Base-by-base conservation (phyloP, 306 rosid species). In the Pachyrhizus erosus region DNA sequence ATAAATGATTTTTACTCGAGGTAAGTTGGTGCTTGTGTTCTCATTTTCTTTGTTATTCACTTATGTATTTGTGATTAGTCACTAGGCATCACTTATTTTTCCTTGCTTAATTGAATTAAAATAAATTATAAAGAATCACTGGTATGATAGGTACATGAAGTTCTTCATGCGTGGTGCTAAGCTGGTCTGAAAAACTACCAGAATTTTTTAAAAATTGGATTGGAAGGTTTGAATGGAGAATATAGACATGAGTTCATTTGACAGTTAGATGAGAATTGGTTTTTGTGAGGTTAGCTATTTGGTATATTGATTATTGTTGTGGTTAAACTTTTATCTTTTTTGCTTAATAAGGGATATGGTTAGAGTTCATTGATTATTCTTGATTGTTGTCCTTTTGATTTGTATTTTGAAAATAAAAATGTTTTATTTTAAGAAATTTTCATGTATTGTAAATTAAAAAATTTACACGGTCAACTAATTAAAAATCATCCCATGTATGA, bases 1-100 rank as follows among this genome's bases (percentile, higher is more conserved):
- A 89, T 96, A 76, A 92, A 94, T 89, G 98, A 94, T 86, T 96
- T 96, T 82, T 94, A 96, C 86, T 88, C 98, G 1, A 96, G 99
- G 98, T 96, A 87, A 87, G 81, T 80, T 67, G 51, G 71, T 70
- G 69, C 48, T 51, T 29, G 2, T 66, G 86, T 58, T 62, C 49
- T 43, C 23, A 24, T 58, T 34, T 34, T 70, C 62, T 77, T 29
- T 46, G 42, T 39, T 51, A 57, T 60, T 82, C 33, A 3, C 29
- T 27, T 52, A n/a, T 31, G 5, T 48, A 45, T n/a, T 52, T 49
- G 54, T 40, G 39, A 24, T 20, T 77, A 57, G 20, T 61, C 17
- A 27, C 70, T 17, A 11, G 4, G 7, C 17, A 23, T 17, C 51
- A 55, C 71, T 2, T 4, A 29, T 29, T 3, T 20, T 52, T 60